phyloP scores from a whole-genome alignment of 148 eudicot genomes.

The Diospyros lotus region DNA sequence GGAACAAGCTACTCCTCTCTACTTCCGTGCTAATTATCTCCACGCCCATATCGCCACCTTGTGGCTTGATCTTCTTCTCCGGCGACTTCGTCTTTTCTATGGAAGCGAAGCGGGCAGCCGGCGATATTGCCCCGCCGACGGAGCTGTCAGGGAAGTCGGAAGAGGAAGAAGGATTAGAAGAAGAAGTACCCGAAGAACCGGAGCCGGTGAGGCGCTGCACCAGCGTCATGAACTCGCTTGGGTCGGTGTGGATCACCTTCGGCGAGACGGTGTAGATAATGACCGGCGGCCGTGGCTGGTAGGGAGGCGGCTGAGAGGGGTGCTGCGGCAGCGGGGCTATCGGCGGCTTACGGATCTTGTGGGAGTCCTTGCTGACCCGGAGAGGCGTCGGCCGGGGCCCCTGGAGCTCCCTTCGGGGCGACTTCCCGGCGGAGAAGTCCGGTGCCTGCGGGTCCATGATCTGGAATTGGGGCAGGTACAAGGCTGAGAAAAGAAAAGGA shows the following conservation, averaged over 20 bases:
- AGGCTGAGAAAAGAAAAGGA: too few relatives aligned
- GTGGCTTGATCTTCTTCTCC: slow-evolving; percentile 22
- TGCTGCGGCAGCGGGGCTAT: slow-evolving; percentile 30
- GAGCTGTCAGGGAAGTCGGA: not conserved
- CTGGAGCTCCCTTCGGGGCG: slow-evolving; percentile 61
- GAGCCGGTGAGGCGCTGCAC: slow-evolving; percentile 86
- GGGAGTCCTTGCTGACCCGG: slow-evolving; percentile 68
- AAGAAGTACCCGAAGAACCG: slow-evolving; percentile 10
- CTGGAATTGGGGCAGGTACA: too few relatives aligned
- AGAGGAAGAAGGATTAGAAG: slow-evolving; percentile 14
- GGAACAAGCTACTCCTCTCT: slow-evolving; percentile 36
- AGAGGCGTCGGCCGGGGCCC: slow-evolving; percentile 80
- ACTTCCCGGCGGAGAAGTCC: slow-evolving; percentile 35
- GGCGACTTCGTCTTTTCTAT: slow-evolving; percentile 49
- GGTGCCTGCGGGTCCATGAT: slow-evolving; percentile 21
- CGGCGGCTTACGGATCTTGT: slow-evolving; percentile 75
- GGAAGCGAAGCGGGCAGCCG: slow-evolving; percentile 62
- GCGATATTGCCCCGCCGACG: slow-evolving; percentile 35
- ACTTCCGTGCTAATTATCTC: slow-evolving; percentile 19
- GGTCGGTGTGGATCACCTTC: slow-evolving; percentile 76
- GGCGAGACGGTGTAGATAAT: slow-evolving; percentile 89
- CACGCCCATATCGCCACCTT: slow-evolving; percentile 1
- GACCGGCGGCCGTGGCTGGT: slow-evolving; percentile 53
- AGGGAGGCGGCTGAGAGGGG: slow-evolving; percentile 22
- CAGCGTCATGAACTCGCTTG: slow-evolving; percentile 75